These are phyloP conservation scores for Lichenothelia convexa DNA, from an alignment of 495 filamentous ascomycete genomes.

Conservation along the genomic window DNA sequence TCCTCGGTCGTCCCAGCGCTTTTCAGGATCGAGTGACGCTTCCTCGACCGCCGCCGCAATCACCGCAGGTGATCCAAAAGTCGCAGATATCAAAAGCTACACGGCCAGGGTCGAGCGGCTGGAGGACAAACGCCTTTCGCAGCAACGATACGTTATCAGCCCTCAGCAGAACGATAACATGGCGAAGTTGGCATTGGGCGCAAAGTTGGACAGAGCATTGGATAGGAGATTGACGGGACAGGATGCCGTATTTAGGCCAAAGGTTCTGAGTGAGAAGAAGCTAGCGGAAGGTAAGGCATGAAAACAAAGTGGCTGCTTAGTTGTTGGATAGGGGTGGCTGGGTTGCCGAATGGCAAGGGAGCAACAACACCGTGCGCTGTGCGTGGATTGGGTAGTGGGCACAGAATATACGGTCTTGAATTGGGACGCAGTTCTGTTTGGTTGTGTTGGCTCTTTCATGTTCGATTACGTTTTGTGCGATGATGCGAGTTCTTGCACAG, in stretches of 20 bases:
- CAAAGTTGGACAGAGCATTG: constrained; percentile 86
- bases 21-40: constrained; percentile 66
- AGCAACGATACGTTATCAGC: constrained; percentile 70
- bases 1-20: constrained; percentile 36
- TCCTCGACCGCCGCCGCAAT: constrained; percentile 43
- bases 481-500: no score
- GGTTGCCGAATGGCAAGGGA: no score
- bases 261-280: constrained; percentile 16
- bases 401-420: no score
- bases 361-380: no score
- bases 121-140: constrained; percentile 69
- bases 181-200: constrained; percentile 77
- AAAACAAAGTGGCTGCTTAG: no score
- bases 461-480: no score
- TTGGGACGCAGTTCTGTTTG: no score
- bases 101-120: constrained; percentile 72
- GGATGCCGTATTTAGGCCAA: constrained; percentile 62
- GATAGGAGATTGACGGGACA: constrained; percentile 77
- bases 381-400: no score
- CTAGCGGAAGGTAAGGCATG: background rate
- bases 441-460: no score
- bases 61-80: constrained; percentile 35
- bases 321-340: no score
- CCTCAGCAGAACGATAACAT: constrained; percentile 70
- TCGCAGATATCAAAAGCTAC: constrained; percentile 61